Evolutionary conservation across 2,329 filamentous ascomycete species (phyloP).

Genomic region (Leptographium galeiforme): DNA sequence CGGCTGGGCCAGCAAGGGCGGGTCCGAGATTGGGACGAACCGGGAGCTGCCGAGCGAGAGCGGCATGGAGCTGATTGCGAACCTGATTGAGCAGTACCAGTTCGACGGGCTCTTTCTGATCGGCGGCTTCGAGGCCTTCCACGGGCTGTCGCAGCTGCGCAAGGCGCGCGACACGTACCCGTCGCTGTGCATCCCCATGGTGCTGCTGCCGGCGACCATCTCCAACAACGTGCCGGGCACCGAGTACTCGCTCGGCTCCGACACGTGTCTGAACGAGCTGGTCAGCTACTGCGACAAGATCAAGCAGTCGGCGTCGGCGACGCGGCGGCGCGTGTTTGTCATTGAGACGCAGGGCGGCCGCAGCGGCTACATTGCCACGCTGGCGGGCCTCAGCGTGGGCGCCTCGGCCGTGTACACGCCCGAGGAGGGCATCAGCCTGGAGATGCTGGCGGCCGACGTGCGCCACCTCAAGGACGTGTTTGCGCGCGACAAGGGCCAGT

Average conservation of each 20-base stretch:
- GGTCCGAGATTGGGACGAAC: conserved; percentile 96
- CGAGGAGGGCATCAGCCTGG: conserved; percentile 86
- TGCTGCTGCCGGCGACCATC: conserved; percentile 86
- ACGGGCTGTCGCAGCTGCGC: conserved; percentile 75
- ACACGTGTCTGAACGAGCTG: conserved; percentile 91
- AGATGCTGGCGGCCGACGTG: conserved; percentile 86
- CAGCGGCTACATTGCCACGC: conserved; percentile 84
- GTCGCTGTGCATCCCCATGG: conserved; percentile 83
- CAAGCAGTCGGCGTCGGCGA: conserved; percentile 90
- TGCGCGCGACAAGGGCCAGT: conserved; percentile 70
- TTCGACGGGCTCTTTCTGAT: conserved; percentile 88
- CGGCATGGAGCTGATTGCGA: conserved; percentile 70
- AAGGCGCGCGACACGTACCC: conserved; percentile 66
- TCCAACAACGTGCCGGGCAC: conserved; percentile 98
- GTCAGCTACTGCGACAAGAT: conserved; percentile 95
- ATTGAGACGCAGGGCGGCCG: conserved; percentile 95
- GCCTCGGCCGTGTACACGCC: conserved; percentile 91
- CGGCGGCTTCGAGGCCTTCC: conserved; percentile 94
- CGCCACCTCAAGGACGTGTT: conserved; percentile 80
- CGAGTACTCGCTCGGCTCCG: conserved; percentile 91
- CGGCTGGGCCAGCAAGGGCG: conserved; percentile 88
- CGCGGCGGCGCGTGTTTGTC: conserved; percentile 86
- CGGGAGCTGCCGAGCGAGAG: conserved; percentile 77
- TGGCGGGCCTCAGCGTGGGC: conserved; percentile 83
- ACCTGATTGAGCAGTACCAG: conserved; percentile 71